Evolutionary conservation across 352 stramenopile species (phyloP), one percentile per base, ranked within the genome.

Genomic region (Phytophthora tubulina): DNA sequence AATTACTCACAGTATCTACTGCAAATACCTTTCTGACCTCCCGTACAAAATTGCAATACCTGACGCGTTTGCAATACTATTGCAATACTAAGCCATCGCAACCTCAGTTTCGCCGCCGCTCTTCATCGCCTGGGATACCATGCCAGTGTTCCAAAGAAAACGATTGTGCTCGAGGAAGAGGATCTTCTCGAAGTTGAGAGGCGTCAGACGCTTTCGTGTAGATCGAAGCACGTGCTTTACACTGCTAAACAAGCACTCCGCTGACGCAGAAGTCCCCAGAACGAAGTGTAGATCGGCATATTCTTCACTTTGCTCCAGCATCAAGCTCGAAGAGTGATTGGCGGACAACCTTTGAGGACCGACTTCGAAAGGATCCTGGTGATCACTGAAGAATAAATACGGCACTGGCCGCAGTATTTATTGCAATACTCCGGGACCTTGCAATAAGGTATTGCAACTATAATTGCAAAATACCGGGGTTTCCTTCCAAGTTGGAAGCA

Each of bases 81-180:
- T 59, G 51, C 51, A 61, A 50, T 61, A 41, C 39, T 42, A 51
- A 30, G 8, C 17, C 7, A 1, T 6, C 15, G 15, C 15, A 61
- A 3, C 21, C 4, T 9, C 27, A 9, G 10, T 49, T 50, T 30
- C 38, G 30, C 13, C 36, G 30, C 30, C 14, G 39, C 10, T 45
- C 39, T 15, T 45, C 39, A 7, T 45, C 30, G 42, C 30, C 11
- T 36, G 56, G 14, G 56, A 46, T 10, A 63, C 56, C 32, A 54
- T 46, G 5, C 56, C 57, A 3, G 57, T 44, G 6, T 55, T 48
- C 57, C 41, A 63, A 33, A 65, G 15, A 30, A 44, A 35, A 3
- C 32, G 44, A 17, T 65, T 65, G 45, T 56, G 57, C 45, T 56
- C 32, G 2, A 65, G 35, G 17, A 65, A 50, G 0, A 65, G 35